These are phyloP conservation scores for Termitomyces sp. DNA, from an alignment of 768 basidiomycete species.

Conservation along the genomic window DNA sequence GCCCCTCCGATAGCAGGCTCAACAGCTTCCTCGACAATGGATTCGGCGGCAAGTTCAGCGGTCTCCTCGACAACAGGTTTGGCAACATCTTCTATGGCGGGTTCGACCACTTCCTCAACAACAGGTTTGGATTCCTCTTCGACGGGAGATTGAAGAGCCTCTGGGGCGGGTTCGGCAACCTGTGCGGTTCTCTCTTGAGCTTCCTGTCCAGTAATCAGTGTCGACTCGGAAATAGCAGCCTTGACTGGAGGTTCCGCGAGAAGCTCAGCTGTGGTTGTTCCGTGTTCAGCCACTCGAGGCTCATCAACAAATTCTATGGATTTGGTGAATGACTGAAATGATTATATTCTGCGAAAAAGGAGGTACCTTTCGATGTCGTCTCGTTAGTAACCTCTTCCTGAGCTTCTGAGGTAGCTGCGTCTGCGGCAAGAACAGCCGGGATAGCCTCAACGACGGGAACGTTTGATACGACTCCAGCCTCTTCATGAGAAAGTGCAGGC, in stretches of 20 bases:
- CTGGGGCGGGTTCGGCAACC: conserved; percentile 3
- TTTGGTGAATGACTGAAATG: neutral
- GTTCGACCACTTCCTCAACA: neutral
- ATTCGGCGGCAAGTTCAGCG: neutral
- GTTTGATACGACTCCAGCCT: neutral
- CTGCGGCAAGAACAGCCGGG: neutral
- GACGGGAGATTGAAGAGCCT: conserved; percentile 9
- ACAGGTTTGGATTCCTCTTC: conserved; percentile 1
- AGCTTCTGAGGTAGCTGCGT: neutral
- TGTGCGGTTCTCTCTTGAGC: neutral
- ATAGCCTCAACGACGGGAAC: neutral
- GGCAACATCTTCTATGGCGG: neutral
- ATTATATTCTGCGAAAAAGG: neutral
- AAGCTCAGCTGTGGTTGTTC: neutral
- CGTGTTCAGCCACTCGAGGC: neutral
- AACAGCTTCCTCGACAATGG: neutral
- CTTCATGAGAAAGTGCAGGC: neutral
- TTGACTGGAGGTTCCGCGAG: neutral
- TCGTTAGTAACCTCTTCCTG: neutral
- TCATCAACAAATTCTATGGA: neutral
- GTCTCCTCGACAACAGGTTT: neutral
- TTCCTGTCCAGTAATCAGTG: neutral
- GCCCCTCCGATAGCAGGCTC: neutral
- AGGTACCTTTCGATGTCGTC: neutral
- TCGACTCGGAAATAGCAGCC: neutral